A percentile compares a stretch with the other conserved stretches of the same genome.
Conservation (phyloP, 2,329 filamentous ascomycete genomes). For the Epicoccum nigrum region DNA sequence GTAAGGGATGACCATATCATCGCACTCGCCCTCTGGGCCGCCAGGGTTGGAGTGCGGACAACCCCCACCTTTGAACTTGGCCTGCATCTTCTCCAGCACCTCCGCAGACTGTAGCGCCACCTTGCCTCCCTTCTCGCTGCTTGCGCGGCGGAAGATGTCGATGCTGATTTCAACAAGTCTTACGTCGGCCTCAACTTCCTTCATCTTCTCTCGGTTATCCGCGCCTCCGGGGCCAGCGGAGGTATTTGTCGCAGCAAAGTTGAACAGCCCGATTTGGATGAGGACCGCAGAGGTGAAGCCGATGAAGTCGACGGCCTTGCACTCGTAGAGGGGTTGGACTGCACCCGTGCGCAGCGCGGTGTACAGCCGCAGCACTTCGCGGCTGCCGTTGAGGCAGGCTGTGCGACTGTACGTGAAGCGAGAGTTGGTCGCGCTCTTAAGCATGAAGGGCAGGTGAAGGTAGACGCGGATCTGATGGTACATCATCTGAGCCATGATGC, state of each 20-base stretch:
- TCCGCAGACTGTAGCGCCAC: constrained; percentile 48
- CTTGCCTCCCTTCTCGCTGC: constrained; percentile 49
- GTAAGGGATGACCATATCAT: constrained; percentile 49
- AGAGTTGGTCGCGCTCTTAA: constrained; percentile 46
- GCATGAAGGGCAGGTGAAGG: constrained; percentile 55
- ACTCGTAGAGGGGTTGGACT: constrained; percentile 51
- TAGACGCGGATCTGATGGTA: constrained; percentile 55
- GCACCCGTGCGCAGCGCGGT: constrained; percentile 45
- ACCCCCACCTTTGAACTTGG: constrained; percentile 29
- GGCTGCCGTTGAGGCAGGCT: constrained; percentile 50
- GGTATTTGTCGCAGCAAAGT: constrained; percentile 32
- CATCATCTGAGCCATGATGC: constrained; percentile 50
- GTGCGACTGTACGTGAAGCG: constrained; percentile 49
- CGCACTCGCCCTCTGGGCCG: constrained; percentile 15
- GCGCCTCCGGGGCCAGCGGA: not conserved
- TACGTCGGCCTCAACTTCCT: constrained; percentile 45
- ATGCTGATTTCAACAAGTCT: constrained; percentile 49
- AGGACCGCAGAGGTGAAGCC: constrained; percentile 55
- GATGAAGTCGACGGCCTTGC: constrained; percentile 55
- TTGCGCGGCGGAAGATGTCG: constrained; percentile 51
- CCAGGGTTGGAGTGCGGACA: not conserved
- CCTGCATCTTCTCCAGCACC: constrained; percentile 48
- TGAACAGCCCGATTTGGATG: constrained; percentile 51
- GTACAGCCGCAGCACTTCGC: constrained; percentile 51
- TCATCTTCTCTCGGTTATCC: too few relatives aligned